Conservation (phyloP, 2,329 filamentous ascomycete species). For the Alternaria sp. region DNA sequence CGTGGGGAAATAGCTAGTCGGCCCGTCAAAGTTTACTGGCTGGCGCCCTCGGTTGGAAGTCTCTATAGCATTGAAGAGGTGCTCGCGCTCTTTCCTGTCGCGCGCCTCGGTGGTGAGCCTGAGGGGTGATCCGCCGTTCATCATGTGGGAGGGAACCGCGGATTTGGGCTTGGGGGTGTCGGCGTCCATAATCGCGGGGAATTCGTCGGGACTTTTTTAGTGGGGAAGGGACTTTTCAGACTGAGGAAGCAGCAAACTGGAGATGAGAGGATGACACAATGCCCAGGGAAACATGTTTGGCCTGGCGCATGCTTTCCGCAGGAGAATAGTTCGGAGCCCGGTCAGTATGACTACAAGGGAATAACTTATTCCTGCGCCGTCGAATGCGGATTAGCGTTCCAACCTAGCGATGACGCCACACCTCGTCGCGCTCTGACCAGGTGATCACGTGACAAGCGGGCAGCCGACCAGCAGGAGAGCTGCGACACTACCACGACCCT, state of each 20-base stretch:
- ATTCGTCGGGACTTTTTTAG: not conserved
- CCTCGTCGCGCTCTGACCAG: not conserved
- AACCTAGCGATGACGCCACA: constrained; percentile 11
- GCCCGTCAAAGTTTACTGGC: constrained; percentile 53
- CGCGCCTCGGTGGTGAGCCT: constrained; percentile 55
- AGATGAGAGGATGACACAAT: constrained; percentile 10
- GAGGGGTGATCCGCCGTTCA: constrained; percentile 62
- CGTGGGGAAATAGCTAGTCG: constrained; percentile 40
- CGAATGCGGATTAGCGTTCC: constrained; percentile 19
- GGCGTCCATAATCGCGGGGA: constrained; percentile 50
- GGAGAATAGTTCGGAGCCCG: constrained; percentile 3
- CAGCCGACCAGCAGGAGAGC: not conserved
- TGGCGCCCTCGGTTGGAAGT: constrained; percentile 60
- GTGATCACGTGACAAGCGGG: constrained; percentile 7
- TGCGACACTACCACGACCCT: not conserved
- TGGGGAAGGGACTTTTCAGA: not conserved
- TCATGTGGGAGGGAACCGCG: constrained; percentile 62
- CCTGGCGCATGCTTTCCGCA: constrained; percentile 21
- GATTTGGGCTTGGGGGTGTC: constrained; percentile 55
- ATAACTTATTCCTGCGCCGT: constrained; percentile 19
- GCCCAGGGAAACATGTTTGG: constrained; percentile 16
- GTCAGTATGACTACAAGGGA: constrained; percentile 22
- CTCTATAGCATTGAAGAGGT: constrained; percentile 64
- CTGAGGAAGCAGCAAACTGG: constrained; percentile 2
- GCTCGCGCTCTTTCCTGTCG: constrained; percentile 61